Conservation (phyloP, 1,139 yeast species). For the Yamadazyma dendronema region DNA sequence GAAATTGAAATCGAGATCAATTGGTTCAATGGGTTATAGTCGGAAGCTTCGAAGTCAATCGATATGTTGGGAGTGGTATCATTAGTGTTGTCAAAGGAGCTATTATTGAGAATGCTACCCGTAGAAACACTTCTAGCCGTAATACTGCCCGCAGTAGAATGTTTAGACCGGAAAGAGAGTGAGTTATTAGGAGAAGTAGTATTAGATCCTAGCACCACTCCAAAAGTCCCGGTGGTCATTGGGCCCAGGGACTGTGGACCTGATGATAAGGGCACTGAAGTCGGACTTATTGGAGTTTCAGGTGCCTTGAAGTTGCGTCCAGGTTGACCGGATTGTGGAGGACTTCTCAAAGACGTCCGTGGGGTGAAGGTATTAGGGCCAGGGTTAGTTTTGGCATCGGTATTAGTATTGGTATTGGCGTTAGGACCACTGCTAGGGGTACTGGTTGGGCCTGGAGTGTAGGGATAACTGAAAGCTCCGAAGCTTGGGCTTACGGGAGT, state of each 20-base stretch:
- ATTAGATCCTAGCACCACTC: no score
- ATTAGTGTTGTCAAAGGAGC: constrained; percentile 1
- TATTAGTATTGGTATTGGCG: no score
- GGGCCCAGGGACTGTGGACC: background rate
- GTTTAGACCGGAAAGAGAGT: no score
- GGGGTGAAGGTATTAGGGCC: no score
- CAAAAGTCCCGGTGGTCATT: no score
- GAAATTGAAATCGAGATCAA: constrained; percentile 24
- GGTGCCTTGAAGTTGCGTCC: constrained; percentile 2
- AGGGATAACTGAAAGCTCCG: background rate
- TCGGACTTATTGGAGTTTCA: constrained; percentile 7
- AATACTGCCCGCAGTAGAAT: background rate
- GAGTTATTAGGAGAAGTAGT: no score
- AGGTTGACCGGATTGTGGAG: background rate
- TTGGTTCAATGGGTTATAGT: constrained; percentile 7
- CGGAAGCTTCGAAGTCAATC: constrained; percentile 4
- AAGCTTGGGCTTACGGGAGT: constrained; percentile 4
- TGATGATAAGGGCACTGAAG: background rate
- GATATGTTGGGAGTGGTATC: background rate
- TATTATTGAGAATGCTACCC: constrained; percentile 1
- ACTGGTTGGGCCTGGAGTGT: no score
- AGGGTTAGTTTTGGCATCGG: no score
- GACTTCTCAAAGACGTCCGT: background rate
- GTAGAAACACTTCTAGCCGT: constrained; percentile 2
- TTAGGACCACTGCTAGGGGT: no score